phyloP scores from a whole-genome alignment of 176 grass and related monocot genomes.

The Poa pratensis region DNA sequence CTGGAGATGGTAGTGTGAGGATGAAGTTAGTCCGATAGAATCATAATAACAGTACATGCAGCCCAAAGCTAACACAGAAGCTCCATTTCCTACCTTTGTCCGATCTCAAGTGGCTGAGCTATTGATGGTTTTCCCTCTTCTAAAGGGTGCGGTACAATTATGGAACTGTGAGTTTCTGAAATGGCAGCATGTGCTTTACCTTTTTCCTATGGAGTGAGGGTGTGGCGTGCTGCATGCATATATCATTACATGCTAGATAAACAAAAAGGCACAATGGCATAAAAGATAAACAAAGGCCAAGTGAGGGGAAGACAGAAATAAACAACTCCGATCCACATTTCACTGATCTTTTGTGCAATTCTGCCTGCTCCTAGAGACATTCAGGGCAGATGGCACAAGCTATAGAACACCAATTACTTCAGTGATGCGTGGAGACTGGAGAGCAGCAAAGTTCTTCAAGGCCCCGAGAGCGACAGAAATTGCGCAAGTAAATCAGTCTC shows the following conservation, averaged over 20 bases:
- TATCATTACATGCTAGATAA: constrained; percentile 19
- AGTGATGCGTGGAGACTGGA: background rate
- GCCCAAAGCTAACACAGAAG: constrained; percentile 6
- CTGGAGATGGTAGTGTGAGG: constrained; percentile 8
- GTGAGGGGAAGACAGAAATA: background rate
- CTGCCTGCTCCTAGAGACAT: background rate
- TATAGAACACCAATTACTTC: background rate
- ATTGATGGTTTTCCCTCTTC: background rate
- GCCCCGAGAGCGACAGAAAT: background rate
- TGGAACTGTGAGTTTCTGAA: constrained; percentile 27
- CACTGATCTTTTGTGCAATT: background rate
- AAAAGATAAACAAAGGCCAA: constrained; percentile 7
- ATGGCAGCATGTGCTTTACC: constrained; percentile 20
- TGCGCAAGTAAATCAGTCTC: background rate
- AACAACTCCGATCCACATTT: background rate
- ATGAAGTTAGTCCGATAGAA: background rate
- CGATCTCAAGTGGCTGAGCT: background rate
- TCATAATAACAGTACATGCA: constrained; percentile 1
- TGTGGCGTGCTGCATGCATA: background rate
- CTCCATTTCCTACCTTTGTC: background rate
- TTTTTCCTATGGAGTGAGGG: constrained; percentile 4
- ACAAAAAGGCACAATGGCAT: background rate
- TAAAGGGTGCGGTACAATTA: constrained; percentile 1
- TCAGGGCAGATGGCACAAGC: background rate
- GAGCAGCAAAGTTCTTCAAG: background rate